These are phyloP conservation scores for Lentinula edodes DNA, from an alignment of 768 basidiomycete genomes.

Conservation along the genomic window DNA sequence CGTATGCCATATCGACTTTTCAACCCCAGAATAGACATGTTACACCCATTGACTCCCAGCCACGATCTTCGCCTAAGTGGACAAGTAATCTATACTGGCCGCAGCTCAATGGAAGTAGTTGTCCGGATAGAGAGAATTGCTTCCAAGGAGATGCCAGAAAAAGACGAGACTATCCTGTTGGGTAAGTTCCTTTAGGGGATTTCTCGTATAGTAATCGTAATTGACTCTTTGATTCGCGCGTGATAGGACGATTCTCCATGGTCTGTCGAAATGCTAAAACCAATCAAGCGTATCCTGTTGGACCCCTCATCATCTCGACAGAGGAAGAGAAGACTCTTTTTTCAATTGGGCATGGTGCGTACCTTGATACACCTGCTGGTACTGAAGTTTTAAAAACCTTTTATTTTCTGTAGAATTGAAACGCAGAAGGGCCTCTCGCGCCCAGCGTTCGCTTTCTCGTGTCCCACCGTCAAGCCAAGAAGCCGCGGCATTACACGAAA, in stretches of 20 bases:
- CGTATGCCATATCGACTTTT: background rate
- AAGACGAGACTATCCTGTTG: conserved; percentile 59
- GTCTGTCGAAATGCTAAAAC: conserved; percentile 72
- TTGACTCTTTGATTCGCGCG: background rate
- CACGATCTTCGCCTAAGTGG: conserved; percentile 72
- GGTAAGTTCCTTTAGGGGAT: conserved; percentile 29
- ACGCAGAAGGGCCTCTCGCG: conserved; percentile 44
- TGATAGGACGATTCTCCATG: conserved; percentile 84
- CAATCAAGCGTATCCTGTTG: conserved; percentile 57
- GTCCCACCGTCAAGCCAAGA: conserved; percentile 73
- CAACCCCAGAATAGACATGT: conserved; percentile 54
- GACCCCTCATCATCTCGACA: conserved; percentile 52
- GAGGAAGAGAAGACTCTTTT: conserved; percentile 60
- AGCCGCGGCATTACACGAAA: conserved; percentile 60
- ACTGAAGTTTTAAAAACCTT: background rate
- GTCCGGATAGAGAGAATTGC: conserved; percentile 74
- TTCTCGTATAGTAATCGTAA: background rate
- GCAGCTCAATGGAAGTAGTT: conserved; percentile 79
- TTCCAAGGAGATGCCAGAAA: conserved; percentile 18
- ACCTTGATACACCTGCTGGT: background rate
- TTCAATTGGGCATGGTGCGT: conserved; percentile 59
- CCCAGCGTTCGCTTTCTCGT: conserved; percentile 56
- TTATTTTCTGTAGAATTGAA: conserved; percentile 45
- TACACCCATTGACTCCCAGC: conserved; percentile 49
- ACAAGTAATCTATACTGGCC: conserved; percentile 75